These are phyloP conservation scores for Saturnispora serradocipensis DNA, from an alignment of 805 yeast genomes.

Conservation along the genomic window DNA sequence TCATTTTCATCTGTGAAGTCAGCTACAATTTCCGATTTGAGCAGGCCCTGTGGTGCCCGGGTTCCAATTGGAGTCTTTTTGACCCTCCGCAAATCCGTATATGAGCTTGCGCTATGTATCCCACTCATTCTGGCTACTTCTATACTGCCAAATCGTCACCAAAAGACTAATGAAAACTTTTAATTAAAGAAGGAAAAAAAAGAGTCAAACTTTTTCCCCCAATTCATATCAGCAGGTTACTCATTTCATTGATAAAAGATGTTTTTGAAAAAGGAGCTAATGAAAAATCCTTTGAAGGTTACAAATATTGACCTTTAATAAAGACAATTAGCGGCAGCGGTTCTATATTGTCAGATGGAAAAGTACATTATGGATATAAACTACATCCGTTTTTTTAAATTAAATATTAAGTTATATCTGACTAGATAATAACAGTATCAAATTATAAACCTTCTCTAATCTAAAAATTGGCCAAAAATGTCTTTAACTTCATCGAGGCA, in stretches of 20 bases:
- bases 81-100: neutral
- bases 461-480: too few species aligned
- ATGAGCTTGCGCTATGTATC: neutral
- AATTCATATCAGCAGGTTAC: neutral
- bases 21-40: conserved; percentile 19
- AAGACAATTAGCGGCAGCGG: too few species aligned
- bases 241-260: neutral
- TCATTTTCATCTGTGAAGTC: conserved; percentile 22
- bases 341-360: too few species aligned
- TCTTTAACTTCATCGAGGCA: too few species aligned
- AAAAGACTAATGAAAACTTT: neutral
- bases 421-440: too few species aligned
- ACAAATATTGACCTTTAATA: neutral
- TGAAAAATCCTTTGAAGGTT: neutral
- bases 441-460: too few species aligned
- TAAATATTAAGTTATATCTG: too few species aligned
- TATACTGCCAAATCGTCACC: neutral
- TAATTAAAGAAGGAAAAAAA: neutral
- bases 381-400: too few species aligned
- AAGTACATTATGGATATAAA: too few species aligned
- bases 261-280: neutral
- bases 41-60: conserved; percentile 4
- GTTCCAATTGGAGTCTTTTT: neutral
- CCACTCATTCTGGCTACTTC: neutral
- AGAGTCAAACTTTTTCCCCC: neutral